Percentiles rank a stretch among this genome's conserved stretches.
Evolutionary conservation across 495 filamentous ascomycete genomes (phyloP).

Genomic region (Penicillium argentinense): DNA sequence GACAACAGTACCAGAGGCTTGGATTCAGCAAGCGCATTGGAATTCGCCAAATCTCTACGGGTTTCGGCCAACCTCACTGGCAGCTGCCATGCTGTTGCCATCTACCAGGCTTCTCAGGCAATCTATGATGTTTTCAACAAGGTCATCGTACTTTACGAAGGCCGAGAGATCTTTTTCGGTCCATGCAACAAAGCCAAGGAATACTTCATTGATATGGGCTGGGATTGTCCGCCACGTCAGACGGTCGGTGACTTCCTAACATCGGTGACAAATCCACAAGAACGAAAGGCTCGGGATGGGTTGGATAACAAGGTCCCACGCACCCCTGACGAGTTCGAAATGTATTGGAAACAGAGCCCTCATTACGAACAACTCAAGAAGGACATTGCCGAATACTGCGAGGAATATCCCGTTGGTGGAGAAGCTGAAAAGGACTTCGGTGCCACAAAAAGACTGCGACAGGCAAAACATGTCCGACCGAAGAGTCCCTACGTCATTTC

Average conservation of each 20-base stretch:
- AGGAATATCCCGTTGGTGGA: slow-evolving; percentile 36
- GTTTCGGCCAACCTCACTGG: slow-evolving; percentile 72
- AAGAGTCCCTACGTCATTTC: slow-evolving; percentile 48
- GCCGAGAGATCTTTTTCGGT: slow-evolving; percentile 68
- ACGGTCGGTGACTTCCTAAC: slow-evolving; percentile 73
- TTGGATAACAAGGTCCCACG: slow-evolving; percentile 65
- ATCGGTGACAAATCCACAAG: slow-evolving; percentile 65
- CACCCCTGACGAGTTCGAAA: slow-evolving; percentile 68
- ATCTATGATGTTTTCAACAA: slow-evolving; percentile 73
- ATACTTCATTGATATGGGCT: slow-evolving; percentile 64
- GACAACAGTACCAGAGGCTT: slow-evolving; percentile 85
- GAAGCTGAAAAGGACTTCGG: slow-evolving; percentile 31
- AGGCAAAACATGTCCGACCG: slow-evolving; percentile 43
- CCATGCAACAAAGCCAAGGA: slow-evolving; percentile 54
- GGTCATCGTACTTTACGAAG: slow-evolving; percentile 61
- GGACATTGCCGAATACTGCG: slow-evolving; percentile 51
- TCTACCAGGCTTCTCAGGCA: slow-evolving; percentile 83
- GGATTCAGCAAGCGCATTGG: slow-evolving; percentile 79
- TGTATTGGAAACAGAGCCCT: slow-evolving; percentile 56
- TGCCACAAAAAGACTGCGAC: slow-evolving; percentile 33
- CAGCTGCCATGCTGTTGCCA: slow-evolving; percentile 73
- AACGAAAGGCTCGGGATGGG: slow-evolving; percentile 60
- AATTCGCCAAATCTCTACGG: slow-evolving; percentile 66
- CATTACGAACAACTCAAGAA: slow-evolving; percentile 48
- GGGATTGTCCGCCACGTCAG: slow-evolving; percentile 56